These are phyloP conservation scores for Xylariaceae sp. DNA, from an alignment of 2,329 filamentous ascomycete species.

Conservation along the genomic window DNA sequence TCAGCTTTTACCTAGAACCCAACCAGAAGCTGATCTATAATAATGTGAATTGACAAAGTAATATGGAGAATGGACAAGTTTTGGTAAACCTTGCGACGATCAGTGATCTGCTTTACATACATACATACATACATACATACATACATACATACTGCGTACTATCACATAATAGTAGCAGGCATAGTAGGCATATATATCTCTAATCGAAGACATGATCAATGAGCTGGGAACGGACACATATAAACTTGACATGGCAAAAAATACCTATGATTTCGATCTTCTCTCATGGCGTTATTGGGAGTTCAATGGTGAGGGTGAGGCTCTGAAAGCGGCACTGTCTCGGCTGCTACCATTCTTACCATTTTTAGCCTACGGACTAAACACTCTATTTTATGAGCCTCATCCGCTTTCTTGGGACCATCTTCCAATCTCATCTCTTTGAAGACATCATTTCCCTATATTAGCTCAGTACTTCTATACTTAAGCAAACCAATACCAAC, in stretches of 20 bases:
- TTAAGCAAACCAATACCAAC: neutral
- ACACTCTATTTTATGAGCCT: slow-evolving; percentile 1
- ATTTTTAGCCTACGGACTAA: slow-evolving; percentile 5
- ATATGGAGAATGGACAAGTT: neutral
- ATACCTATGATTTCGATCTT: neutral
- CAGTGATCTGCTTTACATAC: neutral
- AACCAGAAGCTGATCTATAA: neutral
- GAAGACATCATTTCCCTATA: neutral
- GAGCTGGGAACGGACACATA: neutral
- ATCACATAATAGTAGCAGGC: no score
- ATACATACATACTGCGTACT: no score
- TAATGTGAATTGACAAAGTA: neutral
- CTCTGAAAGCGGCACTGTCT: neutral
- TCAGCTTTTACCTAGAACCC: neutral
- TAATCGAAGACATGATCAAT: neutral
- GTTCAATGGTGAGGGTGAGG: neutral
- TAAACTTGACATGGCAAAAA: no score
- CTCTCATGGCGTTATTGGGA: neutral
- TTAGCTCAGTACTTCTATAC: neutral
- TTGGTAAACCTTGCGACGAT: neutral
- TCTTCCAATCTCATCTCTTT: neutral
- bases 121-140: no score
- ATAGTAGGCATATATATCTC: no score
- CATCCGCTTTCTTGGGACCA: neutral
- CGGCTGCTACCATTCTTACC: neutral